Conservation (phyloP, 1,284 basidiomycete genomes). For the Cutaneotrichosporon sp. region DNA sequence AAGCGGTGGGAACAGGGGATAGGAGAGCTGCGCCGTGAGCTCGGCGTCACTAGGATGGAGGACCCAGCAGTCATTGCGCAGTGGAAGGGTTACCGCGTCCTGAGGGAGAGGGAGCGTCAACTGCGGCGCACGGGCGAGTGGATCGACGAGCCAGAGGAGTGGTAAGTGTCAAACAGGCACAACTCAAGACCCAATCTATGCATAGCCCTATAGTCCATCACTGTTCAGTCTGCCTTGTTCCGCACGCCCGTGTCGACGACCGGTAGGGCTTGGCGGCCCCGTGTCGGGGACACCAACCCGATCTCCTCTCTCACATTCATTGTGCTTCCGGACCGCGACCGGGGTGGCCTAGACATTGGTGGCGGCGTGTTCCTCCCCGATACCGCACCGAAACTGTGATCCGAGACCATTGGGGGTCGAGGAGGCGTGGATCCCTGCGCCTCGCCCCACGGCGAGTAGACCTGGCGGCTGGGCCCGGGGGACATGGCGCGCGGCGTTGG, state of each 20-base stretch:
- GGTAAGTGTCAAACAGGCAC: constrained; percentile 28
- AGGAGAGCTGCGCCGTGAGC: constrained; percentile 72
- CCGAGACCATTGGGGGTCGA: neutral
- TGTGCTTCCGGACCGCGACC: neutral
- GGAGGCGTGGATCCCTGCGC: neutral
- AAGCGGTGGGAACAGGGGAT: constrained; percentile 84
- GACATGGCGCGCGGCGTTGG: constrained; percentile 52
- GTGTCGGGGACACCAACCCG: neutral
- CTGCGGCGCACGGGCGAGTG: constrained; percentile 49
- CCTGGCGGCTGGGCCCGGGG: constrained; percentile 31
- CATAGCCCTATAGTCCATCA: neutral
- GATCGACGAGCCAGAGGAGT: constrained; percentile 52
- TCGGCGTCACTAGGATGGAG: constrained; percentile 62
- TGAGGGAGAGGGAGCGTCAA: constrained; percentile 50
- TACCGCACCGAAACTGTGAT: neutral
- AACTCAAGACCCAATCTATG: neutral
- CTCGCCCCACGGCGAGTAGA: constrained; percentile 20
- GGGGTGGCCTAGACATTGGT: constrained; percentile 9
- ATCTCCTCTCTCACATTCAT: neutral
- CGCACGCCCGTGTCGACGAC: neutral
- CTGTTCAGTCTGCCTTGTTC: constrained; percentile 8
- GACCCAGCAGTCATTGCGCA: constrained; percentile 40
- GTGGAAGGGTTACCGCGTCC: constrained; percentile 53
- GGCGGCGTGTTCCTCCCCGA: constrained; percentile 2
- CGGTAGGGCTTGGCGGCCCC: neutral